phyloP scores from a whole-genome alignment of 225 moss, liverwort and hornwort species.

The Rhytidiadelphus loreus region DNA sequence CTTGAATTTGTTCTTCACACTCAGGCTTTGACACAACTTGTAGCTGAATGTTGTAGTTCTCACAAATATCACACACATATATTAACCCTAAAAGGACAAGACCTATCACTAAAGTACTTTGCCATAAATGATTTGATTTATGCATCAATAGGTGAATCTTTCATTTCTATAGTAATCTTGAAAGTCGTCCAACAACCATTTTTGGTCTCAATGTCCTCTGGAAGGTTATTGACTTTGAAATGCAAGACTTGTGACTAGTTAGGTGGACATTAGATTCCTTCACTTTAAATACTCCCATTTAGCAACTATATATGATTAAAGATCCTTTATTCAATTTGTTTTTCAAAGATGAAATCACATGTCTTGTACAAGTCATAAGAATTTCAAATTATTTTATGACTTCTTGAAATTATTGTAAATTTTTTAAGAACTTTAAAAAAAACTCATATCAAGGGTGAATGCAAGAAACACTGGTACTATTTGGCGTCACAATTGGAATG shows the following conservation, averaged over 20 bases:
- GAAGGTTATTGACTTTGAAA: background rate
- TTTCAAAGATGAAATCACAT: background rate
- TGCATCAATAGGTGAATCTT: no score
- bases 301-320: background rate
- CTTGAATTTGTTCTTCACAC: background rate
- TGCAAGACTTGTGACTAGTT: rapidly evolving
- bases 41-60: background rate
- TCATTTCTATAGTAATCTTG: background rate
- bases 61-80: background rate
- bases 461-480: no score
- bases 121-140: background rate
- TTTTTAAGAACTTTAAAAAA: no score
- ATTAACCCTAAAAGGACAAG: background rate
- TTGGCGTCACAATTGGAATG: no score
- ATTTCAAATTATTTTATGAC: rapidly evolving
- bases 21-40: background rate
- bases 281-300: background rate
- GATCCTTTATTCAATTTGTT: background rate
- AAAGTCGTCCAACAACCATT: background rate
- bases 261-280: background rate
- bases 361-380: background rate
- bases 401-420: background rate
- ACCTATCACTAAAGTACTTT: background rate
- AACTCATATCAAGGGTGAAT: no score
- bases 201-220: no score